Percentiles rank a stretch among this genome's conserved stretches.
phyloP scores from a whole-genome alignment of 1,284 basidiomycete species.

The Ceratobasidium sp. region DNA sequence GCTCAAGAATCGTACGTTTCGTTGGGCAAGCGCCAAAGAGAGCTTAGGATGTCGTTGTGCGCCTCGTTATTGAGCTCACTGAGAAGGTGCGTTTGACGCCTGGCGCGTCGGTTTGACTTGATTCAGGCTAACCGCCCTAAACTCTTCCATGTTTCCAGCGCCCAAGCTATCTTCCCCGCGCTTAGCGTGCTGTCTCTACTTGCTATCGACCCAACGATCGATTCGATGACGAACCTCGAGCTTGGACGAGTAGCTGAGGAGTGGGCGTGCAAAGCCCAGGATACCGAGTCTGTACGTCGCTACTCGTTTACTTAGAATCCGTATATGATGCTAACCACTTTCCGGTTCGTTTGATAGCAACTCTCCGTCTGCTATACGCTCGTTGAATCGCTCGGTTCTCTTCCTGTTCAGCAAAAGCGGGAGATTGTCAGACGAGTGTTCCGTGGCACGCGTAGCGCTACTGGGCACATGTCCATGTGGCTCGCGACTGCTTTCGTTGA shows the following conservation, averaged over 20 bases:
- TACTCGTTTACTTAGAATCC: not conserved
- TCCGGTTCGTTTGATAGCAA: conserved; percentile 9
- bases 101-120: not conserved
- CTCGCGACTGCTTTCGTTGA: conserved; percentile 27
- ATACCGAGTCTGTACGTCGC: conserved; percentile 4
- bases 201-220: conserved; percentile 10
- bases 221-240: conserved; percentile 13
- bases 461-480: conserved; percentile 24
- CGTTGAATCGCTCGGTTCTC: not conserved
- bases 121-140: not conserved
- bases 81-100: conserved; percentile 1
- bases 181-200: conserved; percentile 15
- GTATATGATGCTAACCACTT: conserved; percentile 6
- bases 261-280: conserved; percentile 27
- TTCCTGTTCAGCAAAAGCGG: conserved; percentile 34
- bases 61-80: not conserved
- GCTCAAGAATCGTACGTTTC: not conserved
- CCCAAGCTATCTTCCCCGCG: conserved; percentile 15
- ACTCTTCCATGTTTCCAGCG: not conserved
- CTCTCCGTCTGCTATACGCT: conserved; percentile 1
- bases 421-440: conserved; percentile 20
- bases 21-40: not conserved
- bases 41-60: not conserved
- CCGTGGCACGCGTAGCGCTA: conserved; percentile 19
- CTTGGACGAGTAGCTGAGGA: conserved; percentile 9